A percentile compares a stretch with the other conserved stretches of the same genome.
Evolutionary conservation across 352 stramenopile genomes (phyloP).

Genomic region (Phytophthora gonapodyides): DNA sequence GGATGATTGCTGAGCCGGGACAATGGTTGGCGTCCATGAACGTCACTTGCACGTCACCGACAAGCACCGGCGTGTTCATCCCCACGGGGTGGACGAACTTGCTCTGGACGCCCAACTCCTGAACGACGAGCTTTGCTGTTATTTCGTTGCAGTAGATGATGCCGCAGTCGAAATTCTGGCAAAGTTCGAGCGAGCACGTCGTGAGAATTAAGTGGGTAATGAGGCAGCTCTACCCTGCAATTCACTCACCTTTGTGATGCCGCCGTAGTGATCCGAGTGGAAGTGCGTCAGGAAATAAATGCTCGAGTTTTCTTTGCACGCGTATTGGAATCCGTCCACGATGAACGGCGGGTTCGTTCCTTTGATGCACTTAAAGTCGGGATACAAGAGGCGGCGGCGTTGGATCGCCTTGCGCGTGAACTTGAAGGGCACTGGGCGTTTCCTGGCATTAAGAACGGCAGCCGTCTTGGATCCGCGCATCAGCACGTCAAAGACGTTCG

Average conservation of each 20-base stretch:
- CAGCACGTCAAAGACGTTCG: conserved; percentile 82
- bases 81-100: conserved; percentile 92
- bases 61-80: conserved; percentile 87
- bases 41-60: conserved; percentile 92
- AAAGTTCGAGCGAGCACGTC: neutral
- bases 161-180: conserved; percentile 85
- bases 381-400: conserved; percentile 43
- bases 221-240: neutral
- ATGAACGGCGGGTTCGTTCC: conserved; percentile 84
- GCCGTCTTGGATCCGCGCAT: conserved; percentile 81
- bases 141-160: conserved; percentile 96
- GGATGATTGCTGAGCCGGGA: conserved; percentile 94
- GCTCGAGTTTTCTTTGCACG: conserved; percentile 69
- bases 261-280: conserved; percentile 96
- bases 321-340: conserved; percentile 88
- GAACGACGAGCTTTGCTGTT: conserved; percentile 91
- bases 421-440: conserved; percentile 40
- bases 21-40: conserved; percentile 98
- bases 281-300: conserved; percentile 98
- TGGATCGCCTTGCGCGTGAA: conserved; percentile 30
- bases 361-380: conserved; percentile 81
- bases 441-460: conserved; percentile 42
- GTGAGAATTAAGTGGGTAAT: no score
- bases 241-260: conserved; percentile 72
- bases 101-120: conserved; percentile 91